phyloP scores from a whole-genome alignment of 192 early-diverging fungal species.

The Coemansia sp. region DNA sequence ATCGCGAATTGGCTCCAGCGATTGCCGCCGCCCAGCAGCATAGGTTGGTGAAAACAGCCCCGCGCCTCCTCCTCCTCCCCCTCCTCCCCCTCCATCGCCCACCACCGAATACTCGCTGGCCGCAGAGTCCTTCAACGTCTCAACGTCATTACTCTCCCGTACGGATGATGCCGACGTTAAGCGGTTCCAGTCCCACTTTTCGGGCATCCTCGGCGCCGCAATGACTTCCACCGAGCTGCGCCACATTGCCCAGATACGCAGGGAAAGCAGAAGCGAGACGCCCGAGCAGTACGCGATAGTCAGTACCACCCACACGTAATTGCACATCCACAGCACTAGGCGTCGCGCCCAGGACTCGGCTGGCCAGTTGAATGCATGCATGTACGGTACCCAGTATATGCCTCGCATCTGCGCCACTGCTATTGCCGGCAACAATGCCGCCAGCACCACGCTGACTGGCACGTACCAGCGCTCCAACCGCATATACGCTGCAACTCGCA shows the following conservation, averaged over 20 bases:
- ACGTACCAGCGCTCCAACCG: slow-evolving; percentile 36
- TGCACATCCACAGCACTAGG: slow-evolving; percentile 45
- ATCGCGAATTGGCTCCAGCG: background rate
- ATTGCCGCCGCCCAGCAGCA: background rate
- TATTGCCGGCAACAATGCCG: slow-evolving; percentile 27
- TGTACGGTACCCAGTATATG: slow-evolving; percentile 35
- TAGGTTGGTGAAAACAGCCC: background rate
- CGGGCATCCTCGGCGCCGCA: slow-evolving; percentile 31
- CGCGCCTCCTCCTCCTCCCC: no score
- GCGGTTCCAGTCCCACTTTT: slow-evolving; percentile 50
- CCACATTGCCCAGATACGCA: slow-evolving; percentile 48
- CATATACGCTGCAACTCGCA: slow-evolving; percentile 38
- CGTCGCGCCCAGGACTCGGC: background rate
- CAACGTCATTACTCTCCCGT: slow-evolving; percentile 16
- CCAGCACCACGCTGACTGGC: slow-evolving; percentile 12
- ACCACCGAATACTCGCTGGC: background rate
- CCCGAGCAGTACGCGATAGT: slow-evolving; percentile 33
- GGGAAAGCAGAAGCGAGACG: slow-evolving; percentile 13
- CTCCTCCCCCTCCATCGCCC: no score
- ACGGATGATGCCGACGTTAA: slow-evolving; percentile 11
- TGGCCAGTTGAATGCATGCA: slow-evolving; percentile 49
- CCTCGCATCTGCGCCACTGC: slow-evolving; percentile 29
- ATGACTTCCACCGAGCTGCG: slow-evolving; percentile 33
- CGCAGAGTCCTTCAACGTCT: background rate
- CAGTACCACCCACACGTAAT: slow-evolving; percentile 35